Conservation (phyloP, 306 rosid species). For the Prunus dulcis region DNA sequence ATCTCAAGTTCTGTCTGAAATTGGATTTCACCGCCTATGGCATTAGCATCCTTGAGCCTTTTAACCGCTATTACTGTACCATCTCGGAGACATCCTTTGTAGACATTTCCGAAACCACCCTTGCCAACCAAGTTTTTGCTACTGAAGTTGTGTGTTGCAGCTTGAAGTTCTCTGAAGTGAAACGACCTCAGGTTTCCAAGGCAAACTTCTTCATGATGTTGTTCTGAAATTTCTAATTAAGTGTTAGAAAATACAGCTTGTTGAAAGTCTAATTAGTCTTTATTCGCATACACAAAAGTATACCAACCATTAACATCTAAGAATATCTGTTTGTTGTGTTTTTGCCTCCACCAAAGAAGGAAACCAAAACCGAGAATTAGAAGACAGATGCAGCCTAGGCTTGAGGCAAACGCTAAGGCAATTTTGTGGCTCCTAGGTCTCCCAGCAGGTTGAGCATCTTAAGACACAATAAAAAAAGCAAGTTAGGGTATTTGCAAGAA, state of each 20-base stretch:
- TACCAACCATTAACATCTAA: slow-evolving; percentile 79
- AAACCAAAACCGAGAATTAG: slow-evolving; percentile 69
- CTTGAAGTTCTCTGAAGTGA: slow-evolving; percentile 86
- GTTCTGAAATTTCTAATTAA: slow-evolving; percentile 48
- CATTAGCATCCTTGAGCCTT: slow-evolving; percentile 87
- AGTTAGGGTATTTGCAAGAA: slow-evolving; percentile 14
- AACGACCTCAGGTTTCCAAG: slow-evolving; percentile 85
- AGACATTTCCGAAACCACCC: slow-evolving; percentile 97
- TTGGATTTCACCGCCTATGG: slow-evolving; percentile 80
- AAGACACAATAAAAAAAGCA: slow-evolving; percentile 9
- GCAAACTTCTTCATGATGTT: slow-evolving; percentile 64
- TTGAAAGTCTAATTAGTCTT: not conserved
- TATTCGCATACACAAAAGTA: not conserved
- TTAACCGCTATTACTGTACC: slow-evolving; percentile 82
- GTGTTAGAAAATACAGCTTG: not conserved
- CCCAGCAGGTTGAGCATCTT: slow-evolving; percentile 53
- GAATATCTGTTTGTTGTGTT: slow-evolving; percentile 81
- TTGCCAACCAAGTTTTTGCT: slow-evolving; percentile 78
- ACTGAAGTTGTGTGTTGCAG: slow-evolving; percentile 88
- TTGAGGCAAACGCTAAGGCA: slow-evolving; percentile 81
- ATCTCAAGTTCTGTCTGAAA: slow-evolving; percentile 94
- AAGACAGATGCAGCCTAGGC: slow-evolving; percentile 72
- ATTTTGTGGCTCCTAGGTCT: slow-evolving; percentile 64
- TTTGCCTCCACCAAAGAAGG: slow-evolving; percentile 88
- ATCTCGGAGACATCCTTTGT: slow-evolving; percentile 80